These are phyloP conservation scores for Yamadazyma pseudoaaseri DNA, from an alignment of 1,139 yeast genomes.

Conservation along the genomic window DNA sequence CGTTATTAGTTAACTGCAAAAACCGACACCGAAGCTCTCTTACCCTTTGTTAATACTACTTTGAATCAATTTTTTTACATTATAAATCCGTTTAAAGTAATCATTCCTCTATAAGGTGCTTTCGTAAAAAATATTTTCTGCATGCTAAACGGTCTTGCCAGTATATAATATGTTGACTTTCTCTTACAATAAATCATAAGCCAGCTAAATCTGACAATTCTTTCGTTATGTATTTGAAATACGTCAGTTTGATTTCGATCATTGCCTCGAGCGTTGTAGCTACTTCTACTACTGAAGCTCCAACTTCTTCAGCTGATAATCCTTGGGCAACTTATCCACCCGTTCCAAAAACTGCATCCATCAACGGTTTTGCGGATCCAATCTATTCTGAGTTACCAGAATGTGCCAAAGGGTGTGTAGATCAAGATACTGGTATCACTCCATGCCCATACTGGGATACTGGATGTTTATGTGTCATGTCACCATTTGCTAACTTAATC, in stretches of 20 bases:
- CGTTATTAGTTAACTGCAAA: too few relatives aligned
- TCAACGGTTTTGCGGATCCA: constrained; percentile 44
- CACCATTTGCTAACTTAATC: constrained; percentile 24
- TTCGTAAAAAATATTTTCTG: too few relatives aligned
- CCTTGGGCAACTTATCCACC: constrained; percentile 33
- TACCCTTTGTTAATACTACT: too few relatives aligned
- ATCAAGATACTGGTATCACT: constrained; percentile 23
- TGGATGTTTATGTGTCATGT: constrained; percentile 38
- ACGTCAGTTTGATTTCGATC: background rate
- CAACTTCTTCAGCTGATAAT: constrained; percentile 18
- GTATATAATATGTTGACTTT: too few relatives aligned
- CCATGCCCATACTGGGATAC: constrained; percentile 44
- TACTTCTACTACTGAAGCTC: constrained; percentile 2
- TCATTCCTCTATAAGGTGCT: too few relatives aligned
- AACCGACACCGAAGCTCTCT: too few relatives aligned
- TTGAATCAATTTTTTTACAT: too few relatives aligned
- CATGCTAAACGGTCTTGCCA: too few relatives aligned
- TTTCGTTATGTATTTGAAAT: constrained; percentile 1
- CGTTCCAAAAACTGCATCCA: constrained; percentile 38
- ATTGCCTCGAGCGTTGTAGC: background rate
- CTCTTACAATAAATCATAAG: too few relatives aligned
- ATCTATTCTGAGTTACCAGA: constrained; percentile 26
- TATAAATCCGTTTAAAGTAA: too few relatives aligned
- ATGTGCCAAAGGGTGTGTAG: constrained; percentile 30
- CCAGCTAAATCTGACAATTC: background rate